Conservation (phyloP, 441 rosid genomes). For the Sinapis alba region DNA sequence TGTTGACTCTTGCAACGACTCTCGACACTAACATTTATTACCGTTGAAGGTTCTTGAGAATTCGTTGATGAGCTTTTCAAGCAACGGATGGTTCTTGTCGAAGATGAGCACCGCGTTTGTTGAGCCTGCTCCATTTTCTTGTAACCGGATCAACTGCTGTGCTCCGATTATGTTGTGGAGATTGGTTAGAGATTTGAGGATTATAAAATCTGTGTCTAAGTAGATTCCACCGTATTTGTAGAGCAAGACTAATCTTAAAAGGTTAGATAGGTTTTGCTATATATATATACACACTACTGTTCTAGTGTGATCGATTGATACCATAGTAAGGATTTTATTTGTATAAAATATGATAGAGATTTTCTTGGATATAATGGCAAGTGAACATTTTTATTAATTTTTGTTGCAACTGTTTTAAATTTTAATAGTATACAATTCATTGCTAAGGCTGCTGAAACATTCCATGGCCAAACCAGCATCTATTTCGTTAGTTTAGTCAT, state of each 20-base stretch:
- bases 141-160: constrained; percentile 59
- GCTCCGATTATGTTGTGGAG: constrained; percentile 77
- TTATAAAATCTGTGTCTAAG: constrained; percentile 72
- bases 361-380: no score
- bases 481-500: not conserved
- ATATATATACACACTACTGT: no score
- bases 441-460: not conserved
- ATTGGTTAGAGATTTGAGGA: constrained; percentile 48
- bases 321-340: no score
- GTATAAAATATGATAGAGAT: no score
- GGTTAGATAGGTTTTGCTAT: constrained; percentile 87
- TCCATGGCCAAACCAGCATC: not conserved
- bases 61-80: constrained; percentile 72
- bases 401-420: no score
- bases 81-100: constrained; percentile 74
- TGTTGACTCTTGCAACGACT: constrained; percentile 56
- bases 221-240: constrained; percentile 85
- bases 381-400: no score
- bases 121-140: constrained; percentile 80
- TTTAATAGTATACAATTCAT: no score
- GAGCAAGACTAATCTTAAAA: constrained; percentile 67
- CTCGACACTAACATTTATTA: constrained; percentile 85
- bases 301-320: no score
- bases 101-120: constrained; percentile 83
- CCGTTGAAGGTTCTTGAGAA: constrained; percentile 81